phyloP scores from a whole-genome alignment of 768 basidiomycete genomes.

The Leccinum boreale region DNA sequence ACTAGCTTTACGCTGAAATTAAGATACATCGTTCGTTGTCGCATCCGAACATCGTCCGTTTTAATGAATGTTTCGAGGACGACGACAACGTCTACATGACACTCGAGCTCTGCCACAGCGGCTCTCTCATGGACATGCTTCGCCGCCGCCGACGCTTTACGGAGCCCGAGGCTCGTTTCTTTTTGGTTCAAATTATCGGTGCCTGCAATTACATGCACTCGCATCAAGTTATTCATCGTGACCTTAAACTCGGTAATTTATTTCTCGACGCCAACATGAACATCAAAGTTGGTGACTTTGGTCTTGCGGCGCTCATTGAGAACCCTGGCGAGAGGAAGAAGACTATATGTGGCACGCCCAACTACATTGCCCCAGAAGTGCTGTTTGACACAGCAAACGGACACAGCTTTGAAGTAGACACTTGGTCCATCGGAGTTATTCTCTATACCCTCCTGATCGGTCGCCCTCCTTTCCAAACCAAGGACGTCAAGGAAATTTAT shows the following conservation, averaged over 20 bases:
- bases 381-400: constrained; percentile 94
- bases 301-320: constrained; percentile 94
- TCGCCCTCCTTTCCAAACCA: constrained; percentile 97
- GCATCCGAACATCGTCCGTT: constrained; percentile 91
- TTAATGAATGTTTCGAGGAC: constrained; percentile 95
- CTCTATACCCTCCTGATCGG: constrained; percentile 93
- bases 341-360: constrained; percentile 98
- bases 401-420: constrained; percentile 97
- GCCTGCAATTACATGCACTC: constrained; percentile 98
- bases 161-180: constrained; percentile 91
- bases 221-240: constrained; percentile 95
- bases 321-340: constrained; percentile 96
- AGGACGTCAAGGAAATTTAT: constrained; percentile 96
- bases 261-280: constrained; percentile 93
- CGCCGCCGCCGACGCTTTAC: constrained; percentile 82
- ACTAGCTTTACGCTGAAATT: constrained; percentile 95
- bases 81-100: constrained; percentile 96
- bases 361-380: constrained; percentile 98
- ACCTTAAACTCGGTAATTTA: constrained; percentile 94
- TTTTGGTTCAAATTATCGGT: constrained; percentile 91
- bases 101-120: constrained; percentile 87
- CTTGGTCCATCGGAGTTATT: constrained; percentile 97
- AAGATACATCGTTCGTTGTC: constrained; percentile 90
- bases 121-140: constrained; percentile 89
- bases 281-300: constrained; percentile 96